These are phyloP conservation scores for Neofusicoccum umdonicola DNA, from an alignment of 2,329 filamentous ascomycete genomes.

Conservation along the genomic window DNA sequence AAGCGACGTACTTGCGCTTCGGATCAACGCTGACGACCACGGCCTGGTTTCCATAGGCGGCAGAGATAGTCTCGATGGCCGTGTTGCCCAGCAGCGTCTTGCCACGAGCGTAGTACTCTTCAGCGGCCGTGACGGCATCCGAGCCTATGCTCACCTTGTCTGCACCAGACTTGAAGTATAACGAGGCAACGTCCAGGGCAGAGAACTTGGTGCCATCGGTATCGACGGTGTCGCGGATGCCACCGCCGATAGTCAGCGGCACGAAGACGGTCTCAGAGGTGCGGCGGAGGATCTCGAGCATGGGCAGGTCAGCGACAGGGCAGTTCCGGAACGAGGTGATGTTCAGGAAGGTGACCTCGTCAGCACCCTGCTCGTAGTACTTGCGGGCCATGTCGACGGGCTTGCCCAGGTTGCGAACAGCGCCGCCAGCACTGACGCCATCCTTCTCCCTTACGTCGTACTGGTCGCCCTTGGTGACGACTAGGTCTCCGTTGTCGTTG, in stretches of 20 bases:
- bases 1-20: constrained; percentile 78
- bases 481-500: constrained; percentile 90
- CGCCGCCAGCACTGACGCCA: constrained; percentile 52
- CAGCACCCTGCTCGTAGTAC: constrained; percentile 95
- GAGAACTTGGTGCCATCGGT: constrained; percentile 82
- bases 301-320: constrained; percentile 85
- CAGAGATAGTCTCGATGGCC: constrained; percentile 91
- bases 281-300: constrained; percentile 87
- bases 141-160: constrained; percentile 98
- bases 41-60: constrained; percentile 92
- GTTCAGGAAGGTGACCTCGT: constrained; percentile 97
- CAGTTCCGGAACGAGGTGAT: constrained; percentile 98
- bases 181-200: constrained; percentile 86
- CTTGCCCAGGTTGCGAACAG: constrained; percentile 91
- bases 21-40: constrained; percentile 96
- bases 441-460: constrained; percentile 95
- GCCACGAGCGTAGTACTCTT: constrained; percentile 77
- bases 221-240: constrained; percentile 90
- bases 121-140: constrained; percentile 88
- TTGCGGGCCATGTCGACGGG: constrained; percentile 89
- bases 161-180: constrained; percentile 96
- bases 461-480: constrained; percentile 97
- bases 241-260: constrained; percentile 90
- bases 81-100: constrained; percentile 73
- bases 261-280: constrained; percentile 93